A percentile compares a stretch with the other conserved stretches of the same genome.
phyloP scores from a whole-genome alignment of 768 basidiomycete genomes.

The Termitomyces sp. region DNA sequence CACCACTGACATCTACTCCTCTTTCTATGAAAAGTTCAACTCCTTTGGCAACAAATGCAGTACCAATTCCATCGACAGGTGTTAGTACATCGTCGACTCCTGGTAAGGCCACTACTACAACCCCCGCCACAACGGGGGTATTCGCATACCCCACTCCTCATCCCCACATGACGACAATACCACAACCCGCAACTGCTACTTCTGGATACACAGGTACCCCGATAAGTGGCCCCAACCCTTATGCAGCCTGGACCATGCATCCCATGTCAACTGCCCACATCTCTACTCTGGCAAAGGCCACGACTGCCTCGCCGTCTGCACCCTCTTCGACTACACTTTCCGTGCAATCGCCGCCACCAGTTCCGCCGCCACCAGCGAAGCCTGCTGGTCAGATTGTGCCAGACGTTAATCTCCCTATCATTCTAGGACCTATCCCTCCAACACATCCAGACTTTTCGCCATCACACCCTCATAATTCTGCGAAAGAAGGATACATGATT shows the following conservation, averaged over 20 bases:
- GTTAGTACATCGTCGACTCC: slow-evolving; percentile 19
- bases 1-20: slow-evolving; percentile 67
- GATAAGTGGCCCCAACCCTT: slow-evolving; percentile 33
- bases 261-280: slow-evolving; percentile 18
- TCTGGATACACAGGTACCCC: slow-evolving; percentile 25
- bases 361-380: slow-evolving; percentile 15
- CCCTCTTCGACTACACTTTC: slow-evolving; percentile 17
- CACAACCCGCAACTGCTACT: slow-evolving; percentile 23
- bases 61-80: slow-evolving; percentile 22
- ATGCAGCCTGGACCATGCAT: slow-evolving; percentile 36
- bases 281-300: slow-evolving; percentile 20
- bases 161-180: slow-evolving; percentile 19
- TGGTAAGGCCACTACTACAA: slow-evolving; percentile 19
- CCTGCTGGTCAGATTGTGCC: slow-evolving; percentile 30
- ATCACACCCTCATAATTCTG: slow-evolving; percentile 44
- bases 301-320: slow-evolving; percentile 24
- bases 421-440: slow-evolving; percentile 69
- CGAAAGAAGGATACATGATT: slow-evolving; percentile 64
- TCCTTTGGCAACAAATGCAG: slow-evolving; percentile 17
- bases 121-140: slow-evolving; percentile 36
- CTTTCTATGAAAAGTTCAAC: slow-evolving; percentile 42
- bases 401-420: slow-evolving; percentile 71
- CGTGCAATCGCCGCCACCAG: slow-evolving; percentile 23
- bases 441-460: slow-evolving; percentile 55
- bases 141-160: slow-evolving; percentile 38